Evolutionary conservation across 129 eudicot genomes (phyloP), one percentile per base, ranked within the genome.

Genomic region (Centaurea solstitialis): DNA sequence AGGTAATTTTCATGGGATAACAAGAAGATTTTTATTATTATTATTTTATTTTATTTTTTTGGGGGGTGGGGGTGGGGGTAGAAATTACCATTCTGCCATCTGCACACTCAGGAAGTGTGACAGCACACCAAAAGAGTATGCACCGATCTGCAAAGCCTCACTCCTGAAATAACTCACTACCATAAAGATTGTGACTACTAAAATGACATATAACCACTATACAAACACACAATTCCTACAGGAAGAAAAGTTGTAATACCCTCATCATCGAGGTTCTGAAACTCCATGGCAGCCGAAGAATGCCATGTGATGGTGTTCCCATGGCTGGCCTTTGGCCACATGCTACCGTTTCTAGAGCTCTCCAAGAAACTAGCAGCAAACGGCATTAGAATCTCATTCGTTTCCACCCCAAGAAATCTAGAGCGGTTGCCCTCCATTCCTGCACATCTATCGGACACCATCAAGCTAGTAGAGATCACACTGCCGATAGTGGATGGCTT

Each of bases 251-350:
- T 26, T 26, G 35, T 12, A 47, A 35, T 12, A 68, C 70, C n/a
- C n/a, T n/a, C n/a, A n/a, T 47, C 15, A 37, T 35, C 24, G 0
- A 33, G 28, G 20, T 17, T 35, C 20, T 9, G 35, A 40, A 75
- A 20, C 18, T 57, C 67, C 71, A 85, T 85, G 88, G 76, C 71
- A 12, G 20, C 82, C 43, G 3, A 76, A 59, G 70, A 71, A 70
- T 82, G 78, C 57, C 96, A 91, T 41, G 75, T 91, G 39, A 85
- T 88, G 86, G 65, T 88, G 84, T 84, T 88, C 82, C 96, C 96
- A 77, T 88, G 91, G 94, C 70, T 83, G 22, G 92, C 95, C 70
- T 88, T 90, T 13, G 95, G 95, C 35, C 92, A 88, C 82, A 85
- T 88, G 91, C 85, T 86, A 53, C 91, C 91, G 6, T 86, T 86